These are phyloP conservation scores for Candolleomyces eurysporus DNA, from an alignment of 768 basidiomycete genomes.

Conservation along the genomic window DNA sequence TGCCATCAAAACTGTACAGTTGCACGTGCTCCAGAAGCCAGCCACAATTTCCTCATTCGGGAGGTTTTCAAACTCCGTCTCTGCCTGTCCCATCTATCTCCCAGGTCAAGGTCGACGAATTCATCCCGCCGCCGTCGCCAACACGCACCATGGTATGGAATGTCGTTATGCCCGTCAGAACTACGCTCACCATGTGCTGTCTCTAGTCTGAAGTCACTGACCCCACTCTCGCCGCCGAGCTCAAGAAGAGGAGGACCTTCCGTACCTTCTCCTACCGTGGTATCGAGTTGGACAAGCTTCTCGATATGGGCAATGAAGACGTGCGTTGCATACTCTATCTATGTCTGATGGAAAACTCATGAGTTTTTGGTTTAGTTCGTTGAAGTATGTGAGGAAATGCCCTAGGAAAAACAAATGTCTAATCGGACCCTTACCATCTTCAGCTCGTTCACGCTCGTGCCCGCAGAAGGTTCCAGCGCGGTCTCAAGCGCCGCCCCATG, in stretches of 20 bases:
- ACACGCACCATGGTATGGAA: conserved; percentile 41
- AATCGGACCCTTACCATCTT: not conserved
- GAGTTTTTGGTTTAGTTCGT: conserved; percentile 52
- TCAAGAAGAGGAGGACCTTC: conserved; percentile 99
- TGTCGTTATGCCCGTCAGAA: conserved; percentile 6
- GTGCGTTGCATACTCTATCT: conserved; percentile 47
- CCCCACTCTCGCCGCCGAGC: conserved; percentile 89
- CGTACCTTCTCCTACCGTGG: conserved; percentile 99
- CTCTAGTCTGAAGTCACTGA: conserved; percentile 88
- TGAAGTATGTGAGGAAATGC: conserved; percentile 51
- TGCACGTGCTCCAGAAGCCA: conserved; percentile 41
- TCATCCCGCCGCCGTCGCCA: conserved; percentile 40
- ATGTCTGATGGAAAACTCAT: not conserved
- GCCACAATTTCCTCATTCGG: conserved; percentile 34
- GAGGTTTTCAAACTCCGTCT: conserved; percentile 28
- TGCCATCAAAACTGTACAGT: conserved; percentile 55
- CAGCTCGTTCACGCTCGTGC: conserved; percentile 98
- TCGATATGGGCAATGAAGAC: conserved; percentile 95
- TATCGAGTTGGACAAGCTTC: conserved; percentile 95
- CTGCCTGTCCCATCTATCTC: conserved; percentile 11
- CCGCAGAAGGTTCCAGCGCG: conserved; percentile 97
- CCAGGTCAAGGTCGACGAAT: conserved; percentile 20
- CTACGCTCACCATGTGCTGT: not conserved
- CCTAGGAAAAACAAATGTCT: not conserved
- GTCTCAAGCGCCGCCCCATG: conserved; percentile 97